These are phyloP conservation scores for Paraphoma chrysanthemicola DNA, from an alignment of 2,329 filamentous ascomycete species.

Conservation along the genomic window DNA sequence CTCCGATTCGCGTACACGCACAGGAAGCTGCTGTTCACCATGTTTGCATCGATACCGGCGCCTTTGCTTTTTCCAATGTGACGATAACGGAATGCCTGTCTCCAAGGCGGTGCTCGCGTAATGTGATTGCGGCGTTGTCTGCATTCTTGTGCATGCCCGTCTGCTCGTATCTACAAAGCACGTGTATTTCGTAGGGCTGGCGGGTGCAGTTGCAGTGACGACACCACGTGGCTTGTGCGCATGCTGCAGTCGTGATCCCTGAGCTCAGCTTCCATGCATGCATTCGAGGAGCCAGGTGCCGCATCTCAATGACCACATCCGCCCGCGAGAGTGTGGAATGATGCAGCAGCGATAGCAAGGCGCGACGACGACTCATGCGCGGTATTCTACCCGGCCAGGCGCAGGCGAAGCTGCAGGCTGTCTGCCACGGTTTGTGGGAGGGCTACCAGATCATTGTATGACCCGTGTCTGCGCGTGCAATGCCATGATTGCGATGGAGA, in stretches of 20 bases:
- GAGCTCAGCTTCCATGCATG: constrained; percentile 6
- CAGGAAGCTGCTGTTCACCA: too few species aligned
- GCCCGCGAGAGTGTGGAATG: not conserved
- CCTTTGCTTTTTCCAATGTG: not conserved
- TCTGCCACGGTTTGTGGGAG: constrained; percentile 77
- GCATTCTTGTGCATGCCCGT: too few species aligned
- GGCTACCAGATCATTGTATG: constrained; percentile 75
- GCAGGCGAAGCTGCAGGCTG: constrained; percentile 77
- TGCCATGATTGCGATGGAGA: constrained; percentile 3
- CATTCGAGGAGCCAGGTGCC: not conserved
- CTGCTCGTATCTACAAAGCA: too few species aligned
- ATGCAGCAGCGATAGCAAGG: constrained; percentile 10
- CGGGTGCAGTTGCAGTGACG: not conserved
- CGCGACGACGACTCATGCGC: constrained; percentile 63
- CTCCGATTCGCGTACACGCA: too few species aligned
- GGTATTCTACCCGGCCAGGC: constrained; percentile 81
- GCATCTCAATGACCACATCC: not conserved
- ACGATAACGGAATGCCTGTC: not conserved
- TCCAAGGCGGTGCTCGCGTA: not conserved
- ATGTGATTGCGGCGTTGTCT: too few species aligned
- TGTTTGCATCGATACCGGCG: not conserved
- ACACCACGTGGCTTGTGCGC: constrained; percentile 42
- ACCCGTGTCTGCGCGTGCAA: constrained; percentile 5
- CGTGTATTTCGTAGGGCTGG: too few species aligned
- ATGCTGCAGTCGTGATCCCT: constrained; percentile 19